These are phyloP conservation scores for Phytophthora syringae DNA, from an alignment of 352 stramenopile genomes.

Conservation along the genomic window DNA sequence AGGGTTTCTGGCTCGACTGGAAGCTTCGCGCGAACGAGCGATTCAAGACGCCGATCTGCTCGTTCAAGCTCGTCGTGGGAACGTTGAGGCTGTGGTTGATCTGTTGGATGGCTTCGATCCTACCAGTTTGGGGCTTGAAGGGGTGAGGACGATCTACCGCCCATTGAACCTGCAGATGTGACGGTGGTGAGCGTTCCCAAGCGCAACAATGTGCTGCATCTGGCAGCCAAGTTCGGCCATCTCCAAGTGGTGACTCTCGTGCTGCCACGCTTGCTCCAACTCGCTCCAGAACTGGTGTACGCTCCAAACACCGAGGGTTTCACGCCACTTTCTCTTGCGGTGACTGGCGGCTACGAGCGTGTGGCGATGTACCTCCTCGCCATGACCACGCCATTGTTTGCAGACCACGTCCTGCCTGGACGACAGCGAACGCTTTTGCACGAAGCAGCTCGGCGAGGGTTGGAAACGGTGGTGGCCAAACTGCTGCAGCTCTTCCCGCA, in stretches of 20 bases:
- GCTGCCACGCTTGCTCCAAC: slow-evolving; percentile 43
- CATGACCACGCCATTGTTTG: slow-evolving; percentile 57
- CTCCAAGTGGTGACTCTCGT: slow-evolving; percentile 59
- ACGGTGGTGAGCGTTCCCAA: slow-evolving; percentile 30
- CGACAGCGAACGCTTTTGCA: slow-evolving; percentile 54
- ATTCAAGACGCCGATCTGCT: slow-evolving; percentile 59
- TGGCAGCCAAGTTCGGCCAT: slow-evolving; percentile 57
- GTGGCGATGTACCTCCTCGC: slow-evolving; percentile 64
- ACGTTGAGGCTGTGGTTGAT: slow-evolving; percentile 63
- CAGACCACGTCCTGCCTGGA: slow-evolving; percentile 11
- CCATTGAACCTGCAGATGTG: slow-evolving; percentile 41
- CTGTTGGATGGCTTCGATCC: slow-evolving; percentile 63
- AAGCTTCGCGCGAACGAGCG: slow-evolving; percentile 26
- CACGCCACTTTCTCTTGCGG: slow-evolving; percentile 58
- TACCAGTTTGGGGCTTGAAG: slow-evolving; percentile 18
- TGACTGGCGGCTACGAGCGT: slow-evolving; percentile 52
- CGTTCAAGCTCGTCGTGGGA: slow-evolving; percentile 55
- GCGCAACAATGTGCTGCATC: slow-evolving; percentile 56
- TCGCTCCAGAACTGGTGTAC: slow-evolving; percentile 42
- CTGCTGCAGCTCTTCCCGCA: slow-evolving; percentile 61
- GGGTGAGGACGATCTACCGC: slow-evolving; percentile 12
- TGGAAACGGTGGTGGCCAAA: slow-evolving; percentile 51
- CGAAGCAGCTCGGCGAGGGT: slow-evolving; percentile 50
- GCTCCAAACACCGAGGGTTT: slow-evolving; percentile 44
- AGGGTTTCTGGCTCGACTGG: slow-evolving; percentile 53